Percentiles rank a stretch among this genome's conserved stretches.
Evolutionary conservation across 2,329 filamentous ascomycete genomes (phyloP).

Genomic region (Xylaria polymorpha): DNA sequence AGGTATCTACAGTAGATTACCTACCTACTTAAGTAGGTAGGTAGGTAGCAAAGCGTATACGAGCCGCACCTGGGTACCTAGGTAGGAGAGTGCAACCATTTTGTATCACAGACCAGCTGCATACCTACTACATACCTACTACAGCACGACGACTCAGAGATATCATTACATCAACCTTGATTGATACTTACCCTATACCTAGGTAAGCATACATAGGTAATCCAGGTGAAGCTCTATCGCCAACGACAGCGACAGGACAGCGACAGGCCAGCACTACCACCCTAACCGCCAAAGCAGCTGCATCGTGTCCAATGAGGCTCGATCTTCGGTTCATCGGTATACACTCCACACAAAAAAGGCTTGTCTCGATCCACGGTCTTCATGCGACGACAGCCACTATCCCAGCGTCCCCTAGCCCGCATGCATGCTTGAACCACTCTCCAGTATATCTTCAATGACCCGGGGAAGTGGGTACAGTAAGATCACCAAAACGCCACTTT

Average conservation of each 20-base stretch:
- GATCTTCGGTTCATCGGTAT: conserved; percentile 24
- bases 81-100: not conserved
- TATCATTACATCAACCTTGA: too few species aligned
- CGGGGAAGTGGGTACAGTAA: conserved; percentile 37
- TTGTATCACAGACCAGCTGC: not conserved
- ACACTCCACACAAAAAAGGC: conserved; percentile 14
- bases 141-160: not conserved
- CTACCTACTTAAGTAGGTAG: not conserved
- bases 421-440: conserved; percentile 17
- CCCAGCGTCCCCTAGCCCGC: conserved; percentile 18
- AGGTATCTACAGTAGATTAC: not conserved
- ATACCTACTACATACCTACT: too few species aligned
- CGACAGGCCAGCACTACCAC: conserved; percentile 4
- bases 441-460: conserved; percentile 17
- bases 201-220: not conserved
- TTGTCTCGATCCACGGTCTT: conserved; percentile 23
- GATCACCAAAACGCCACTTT: conserved; percentile 8
- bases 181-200: not conserved
- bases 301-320: conserved; percentile 27
- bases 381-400: conserved; percentile 26
- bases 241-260: not conserved
- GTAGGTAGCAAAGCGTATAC: not conserved
- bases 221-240: conserved; percentile 18
- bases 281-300: conserved; percentile 20
- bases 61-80: too few species aligned